Evolutionary conservation across 1,284 basidiomycete genomes (phyloP), one percentile per base, ranked within the genome.

Genomic region (Cryptococcus sp.): DNA sequence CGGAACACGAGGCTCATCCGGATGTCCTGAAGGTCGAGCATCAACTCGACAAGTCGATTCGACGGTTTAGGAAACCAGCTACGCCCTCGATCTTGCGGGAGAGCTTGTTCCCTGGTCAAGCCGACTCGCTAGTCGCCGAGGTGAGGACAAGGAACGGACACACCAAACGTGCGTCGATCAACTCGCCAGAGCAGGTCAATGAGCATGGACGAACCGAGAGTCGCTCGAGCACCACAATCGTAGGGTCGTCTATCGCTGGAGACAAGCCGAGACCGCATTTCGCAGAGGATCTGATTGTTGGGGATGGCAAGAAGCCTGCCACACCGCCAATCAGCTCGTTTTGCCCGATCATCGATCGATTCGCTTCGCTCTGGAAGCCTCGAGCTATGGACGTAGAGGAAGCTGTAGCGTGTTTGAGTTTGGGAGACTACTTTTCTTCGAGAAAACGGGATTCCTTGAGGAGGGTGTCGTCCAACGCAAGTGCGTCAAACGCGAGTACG

Each of bases 351-450:
- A 34, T 50, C 3, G 22, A 21, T 3, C 26, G 39, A 22, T 26
- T 48, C 3, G 37, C 38, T 9, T 34, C 46, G 6, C 33, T 39
- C 2, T 65, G 66, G 58, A 61, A 62, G 46, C 65, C 62, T 2
- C 59, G 57, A n/a, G 57, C 61, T 4, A 56, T 69, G 36, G 53
- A 51, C 11, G 47, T 65, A 2, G 63, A 63, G 39, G 66, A 70
- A 25, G 61, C 63, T 3, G 59, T 70, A n/a, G 66, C 68, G 1
- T 53, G 58, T 1, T 49, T 70, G 2, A 63, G 54, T 35, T 45
- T 68, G 16, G 66, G 66, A 9, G 66, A 68, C 43, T 67, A 67
- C 54, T 65, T 70, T 51, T 59, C 59, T 1, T 57, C 59, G n/a
- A 46, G 58, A 4, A 42, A 49, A 25, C 39, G 45, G 11, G n/a